These are phyloP conservation scores for Taxillus chinensis DNA, from an alignment of 164 flowering plant genomes.

Conservation along the genomic window DNA sequence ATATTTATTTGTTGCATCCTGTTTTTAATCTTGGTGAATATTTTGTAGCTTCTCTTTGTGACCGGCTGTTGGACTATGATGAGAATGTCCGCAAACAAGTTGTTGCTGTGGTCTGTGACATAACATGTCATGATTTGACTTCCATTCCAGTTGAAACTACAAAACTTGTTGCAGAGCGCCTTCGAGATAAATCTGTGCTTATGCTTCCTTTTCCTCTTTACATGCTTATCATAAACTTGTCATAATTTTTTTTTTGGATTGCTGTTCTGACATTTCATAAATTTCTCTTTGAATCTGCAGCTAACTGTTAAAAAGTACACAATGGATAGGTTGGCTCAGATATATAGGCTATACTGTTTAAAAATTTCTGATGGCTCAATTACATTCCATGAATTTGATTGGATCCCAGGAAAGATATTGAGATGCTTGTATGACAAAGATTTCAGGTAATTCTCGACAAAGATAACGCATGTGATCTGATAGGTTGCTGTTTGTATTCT, in stretches of 20 bases:
- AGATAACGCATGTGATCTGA: no score
- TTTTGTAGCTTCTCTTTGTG: slow-evolving; percentile 73
- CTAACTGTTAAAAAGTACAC: slow-evolving; percentile 75
- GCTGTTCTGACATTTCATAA: not conserved
- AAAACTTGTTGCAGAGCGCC: slow-evolving; percentile 82
- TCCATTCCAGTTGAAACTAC: slow-evolving; percentile 59
- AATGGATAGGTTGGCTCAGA: slow-evolving; percentile 85
- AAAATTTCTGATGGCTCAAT: slow-evolving; percentile 32
- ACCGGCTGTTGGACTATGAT: slow-evolving; percentile 89
- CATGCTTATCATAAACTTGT: not conserved
- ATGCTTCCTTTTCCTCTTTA: not conserved
- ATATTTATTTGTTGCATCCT: slow-evolving; percentile 8
- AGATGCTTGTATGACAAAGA: slow-evolving; percentile 92
- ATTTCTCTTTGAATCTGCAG: slow-evolving; percentile 31
- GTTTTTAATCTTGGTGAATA: slow-evolving; percentile 8
- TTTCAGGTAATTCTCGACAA: slow-evolving; percentile 46
- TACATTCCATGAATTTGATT: slow-evolving; percentile 43
- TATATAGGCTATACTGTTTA: slow-evolving; percentile 47
- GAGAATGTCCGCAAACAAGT: slow-evolving; percentile 92
- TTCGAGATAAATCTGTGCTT: slow-evolving; percentile 90
- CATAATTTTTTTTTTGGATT: not conserved
- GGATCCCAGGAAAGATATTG: slow-evolving; percentile 93
- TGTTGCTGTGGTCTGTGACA: slow-evolving; percentile 77
- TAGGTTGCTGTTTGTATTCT: no score
- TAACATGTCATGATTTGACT: slow-evolving; percentile 39